phyloP scores from a whole-genome alignment of 441 rosid genomes.

The Omphalea diandra region DNA sequence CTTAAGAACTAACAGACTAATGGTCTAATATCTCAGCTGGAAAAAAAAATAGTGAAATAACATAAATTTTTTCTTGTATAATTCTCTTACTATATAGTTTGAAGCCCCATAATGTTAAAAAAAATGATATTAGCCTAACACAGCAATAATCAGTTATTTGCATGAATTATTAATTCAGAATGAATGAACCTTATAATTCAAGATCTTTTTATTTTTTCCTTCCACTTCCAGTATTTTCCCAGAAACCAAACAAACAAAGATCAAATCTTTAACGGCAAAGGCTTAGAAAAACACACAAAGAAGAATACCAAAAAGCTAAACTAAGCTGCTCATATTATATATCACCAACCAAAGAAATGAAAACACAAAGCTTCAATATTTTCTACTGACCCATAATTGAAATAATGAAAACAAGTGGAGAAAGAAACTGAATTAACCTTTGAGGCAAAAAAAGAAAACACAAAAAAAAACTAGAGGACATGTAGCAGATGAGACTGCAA shows the following conservation, averaged over 20 bases:
- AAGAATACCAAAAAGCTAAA: slow-evolving; percentile 2
- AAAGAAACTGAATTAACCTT: slow-evolving; percentile 26
- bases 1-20: background rate
- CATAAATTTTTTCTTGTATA: background rate
- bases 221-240: slow-evolving; percentile 19
- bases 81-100: background rate
- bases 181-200: background rate
- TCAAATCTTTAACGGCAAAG: background rate
- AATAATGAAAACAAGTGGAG: background rate
- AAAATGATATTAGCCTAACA: background rate
- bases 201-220: background rate
- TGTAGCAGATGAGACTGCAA: slow-evolving; percentile 20
- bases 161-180: background rate
- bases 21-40: background rate
- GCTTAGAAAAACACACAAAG: background rate
- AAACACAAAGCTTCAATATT: too few relatives aligned
- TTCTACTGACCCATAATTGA: background rate
- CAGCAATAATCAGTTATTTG: background rate
- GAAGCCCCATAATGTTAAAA: background rate
- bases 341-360: background rate
- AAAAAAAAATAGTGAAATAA: background rate
- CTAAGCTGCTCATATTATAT: background rate
- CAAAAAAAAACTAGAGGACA: slow-evolving; percentile 12
- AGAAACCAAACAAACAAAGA: slow-evolving; percentile 26
- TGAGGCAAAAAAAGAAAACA: background rate